Base-by-base conservation (phyloP, 1,284 basidiomycete genomes). In the Ustilago lituana region DNA sequence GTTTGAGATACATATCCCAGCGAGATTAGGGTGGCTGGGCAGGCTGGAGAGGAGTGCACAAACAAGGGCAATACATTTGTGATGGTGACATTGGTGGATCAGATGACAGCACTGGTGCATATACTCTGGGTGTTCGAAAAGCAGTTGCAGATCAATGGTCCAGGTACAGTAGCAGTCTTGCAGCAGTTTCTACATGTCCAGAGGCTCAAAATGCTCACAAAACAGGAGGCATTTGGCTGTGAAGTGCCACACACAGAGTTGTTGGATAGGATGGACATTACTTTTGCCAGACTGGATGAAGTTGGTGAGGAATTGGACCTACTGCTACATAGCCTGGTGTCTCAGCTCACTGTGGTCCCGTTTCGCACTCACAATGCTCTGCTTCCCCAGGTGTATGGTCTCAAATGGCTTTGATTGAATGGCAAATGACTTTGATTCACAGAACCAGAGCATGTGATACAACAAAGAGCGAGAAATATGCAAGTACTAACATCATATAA, bases 311-410 rank as follows among this genome's bases (percentile, higher is more conserved):
- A 17, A n/a, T 27, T 44, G 41, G 41, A 31, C 6, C 6, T 44
- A n/a, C 41, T 17, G 12, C 26, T 44, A 19, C 5, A 10, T 17
- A 10, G 1, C 5, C 29, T 44, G 41, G 41, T 44, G 19, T 44
- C 41, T 20, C 27, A 44, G 41, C 41, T 44, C 19, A 27, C 17
- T n/a, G 26, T 44, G 27, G 41, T 44, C 27, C 41, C 41, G 11
- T 31, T 44, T 20, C 26, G 19, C 41, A 44, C 41, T 26, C 17
- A 14, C 4, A 31, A 31, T 24, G n/a, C 26, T 29, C 41, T 19
- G 19, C 14, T 20, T 3, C 6, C 27, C 17, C 26, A 31, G 4
- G 27, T 44, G 26, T 31, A 44, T 44, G 41, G 41, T 44, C 26
- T 44, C 41, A 44, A 44, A 17, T n/a, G 6, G 12, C n/a, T 44